These are phyloP conservation scores for Solioccasus polychromus DNA, from an alignment of 768 basidiomycete species.

Conservation along the genomic window DNA sequence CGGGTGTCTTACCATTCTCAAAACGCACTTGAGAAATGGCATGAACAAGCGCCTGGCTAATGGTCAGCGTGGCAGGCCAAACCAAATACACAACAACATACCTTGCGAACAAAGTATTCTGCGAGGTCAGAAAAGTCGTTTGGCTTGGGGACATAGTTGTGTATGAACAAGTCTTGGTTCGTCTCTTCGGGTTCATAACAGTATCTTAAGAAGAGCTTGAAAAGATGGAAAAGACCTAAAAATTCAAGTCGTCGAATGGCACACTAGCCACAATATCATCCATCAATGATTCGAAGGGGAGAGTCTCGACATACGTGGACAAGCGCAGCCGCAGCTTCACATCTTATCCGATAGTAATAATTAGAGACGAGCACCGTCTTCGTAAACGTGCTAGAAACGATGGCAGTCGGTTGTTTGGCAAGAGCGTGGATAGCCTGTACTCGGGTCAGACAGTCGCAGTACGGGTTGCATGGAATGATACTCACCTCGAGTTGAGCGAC, in stretches of 20 bases:
- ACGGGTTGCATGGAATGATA: conserved; percentile 1
- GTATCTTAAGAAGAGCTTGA: conserved; percentile 90
- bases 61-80: conserved; percentile 4
- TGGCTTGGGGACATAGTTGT: conserved; percentile 90
- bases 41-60: conserved; percentile 64
- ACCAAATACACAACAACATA: conserved; percentile 25
- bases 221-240: conserved; percentile 90
- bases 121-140: conserved; percentile 91
- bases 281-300: conserved; percentile 3
- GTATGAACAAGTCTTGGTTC: conserved; percentile 78
- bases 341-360: conserved; percentile 94
- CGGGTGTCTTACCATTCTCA: conserved; percentile 81
- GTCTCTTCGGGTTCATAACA: conserved; percentile 86
- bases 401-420: conserved; percentile 73
- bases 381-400: conserved; percentile 88
- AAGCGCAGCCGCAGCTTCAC: conserved; percentile 87
- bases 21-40: conserved; percentile 86
- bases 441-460: conserved; percentile 9
- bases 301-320: conserved; percentile 56
- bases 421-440: conserved; percentile 91
- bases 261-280: conserved; percentile 50
- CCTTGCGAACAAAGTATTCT: conserved; percentile 96
- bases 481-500: conserved; percentile 94
- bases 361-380: conserved; percentile 93
- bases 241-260: conserved; percentile 81